Conservation (phyloP, 495 filamentous ascomycete species). For the Daldinia loculata region DNA sequence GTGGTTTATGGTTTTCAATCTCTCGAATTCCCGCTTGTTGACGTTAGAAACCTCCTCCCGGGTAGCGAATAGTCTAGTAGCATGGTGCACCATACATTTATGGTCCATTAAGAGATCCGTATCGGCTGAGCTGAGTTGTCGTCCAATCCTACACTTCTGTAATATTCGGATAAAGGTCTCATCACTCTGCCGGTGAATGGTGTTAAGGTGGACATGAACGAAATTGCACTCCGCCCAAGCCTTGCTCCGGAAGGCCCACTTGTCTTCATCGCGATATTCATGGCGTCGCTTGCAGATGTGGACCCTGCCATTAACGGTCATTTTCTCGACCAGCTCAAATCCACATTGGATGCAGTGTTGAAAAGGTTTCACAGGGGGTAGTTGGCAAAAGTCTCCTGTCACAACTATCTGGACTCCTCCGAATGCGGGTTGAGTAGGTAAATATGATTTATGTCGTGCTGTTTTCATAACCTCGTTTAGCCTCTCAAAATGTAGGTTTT, state of each 20-base stretch:
- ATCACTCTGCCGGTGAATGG: constrained; percentile 64
- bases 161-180: constrained; percentile 59
- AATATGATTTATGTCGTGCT: constrained; percentile 33
- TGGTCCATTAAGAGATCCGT: constrained; percentile 58
- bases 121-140: constrained; percentile 47
- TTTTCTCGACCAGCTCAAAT: constrained; percentile 74
- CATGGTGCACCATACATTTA: constrained; percentile 51
- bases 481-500: constrained; percentile 63
- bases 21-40: constrained; percentile 51
- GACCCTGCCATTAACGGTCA: constrained; percentile 75
- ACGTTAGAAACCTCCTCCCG: constrained; percentile 50
- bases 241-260: constrained; percentile 51
- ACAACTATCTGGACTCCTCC: constrained; percentile 93
- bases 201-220: constrained; percentile 53
- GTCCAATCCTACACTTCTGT: constrained; percentile 59
- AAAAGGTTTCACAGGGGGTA: constrained; percentile 88
- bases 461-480: constrained; percentile 61
- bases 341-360: constrained; percentile 79
- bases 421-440: constrained; percentile 76
- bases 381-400: constrained; percentile 95
- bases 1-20: constrained; percentile 45
- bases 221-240: constrained; percentile 52
- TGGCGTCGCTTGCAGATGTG: constrained; percentile 54
- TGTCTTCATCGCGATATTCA: constrained; percentile 49
- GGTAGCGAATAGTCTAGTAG: constrained; percentile 58